Conservation (phyloP, 2,329 filamentous ascomycete species). For the Dactylellina cionopaga region DNA sequence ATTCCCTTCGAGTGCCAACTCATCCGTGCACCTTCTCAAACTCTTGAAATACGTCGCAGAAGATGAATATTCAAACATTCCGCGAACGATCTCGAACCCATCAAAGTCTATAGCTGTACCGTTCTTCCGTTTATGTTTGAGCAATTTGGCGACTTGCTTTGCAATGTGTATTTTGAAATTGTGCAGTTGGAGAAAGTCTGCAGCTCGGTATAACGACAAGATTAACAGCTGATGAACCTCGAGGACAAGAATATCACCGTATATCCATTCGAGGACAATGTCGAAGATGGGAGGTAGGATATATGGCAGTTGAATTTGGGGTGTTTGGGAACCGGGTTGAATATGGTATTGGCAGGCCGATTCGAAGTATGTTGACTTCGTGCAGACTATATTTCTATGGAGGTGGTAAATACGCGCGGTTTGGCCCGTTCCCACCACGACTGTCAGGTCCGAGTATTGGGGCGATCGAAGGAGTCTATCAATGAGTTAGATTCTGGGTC, state of each 20-base stretch:
- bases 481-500: no score
- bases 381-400: constrained; percentile 36
- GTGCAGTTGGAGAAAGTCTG: constrained; percentile 21
- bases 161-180: constrained; percentile 21
- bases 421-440: constrained; percentile 14
- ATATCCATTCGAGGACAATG: constrained; percentile 38
- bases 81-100: constrained; percentile 36
- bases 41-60: constrained; percentile 16
- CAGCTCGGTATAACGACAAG: constrained; percentile 30
- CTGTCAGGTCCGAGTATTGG: constrained; percentile 26
- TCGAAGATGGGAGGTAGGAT: constrained; percentile 42
- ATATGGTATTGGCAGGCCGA: background rate
- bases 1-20: constrained; percentile 14
- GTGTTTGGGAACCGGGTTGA: background rate
- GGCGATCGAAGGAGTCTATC: constrained; percentile 6
- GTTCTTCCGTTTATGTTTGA: constrained; percentile 29
- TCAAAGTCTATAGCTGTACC: constrained; percentile 28
- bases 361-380: constrained; percentile 32
- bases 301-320: constrained; percentile 29
- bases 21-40: constrained; percentile 43
- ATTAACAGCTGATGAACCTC: constrained; percentile 39
- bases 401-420: constrained; percentile 19
- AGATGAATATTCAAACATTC: constrained; percentile 14
- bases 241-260: constrained; percentile 29
- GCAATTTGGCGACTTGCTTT: constrained; percentile 27